phyloP scores from a whole-genome alignment of 305 asterid species.

The Plantago coronopus region DNA sequence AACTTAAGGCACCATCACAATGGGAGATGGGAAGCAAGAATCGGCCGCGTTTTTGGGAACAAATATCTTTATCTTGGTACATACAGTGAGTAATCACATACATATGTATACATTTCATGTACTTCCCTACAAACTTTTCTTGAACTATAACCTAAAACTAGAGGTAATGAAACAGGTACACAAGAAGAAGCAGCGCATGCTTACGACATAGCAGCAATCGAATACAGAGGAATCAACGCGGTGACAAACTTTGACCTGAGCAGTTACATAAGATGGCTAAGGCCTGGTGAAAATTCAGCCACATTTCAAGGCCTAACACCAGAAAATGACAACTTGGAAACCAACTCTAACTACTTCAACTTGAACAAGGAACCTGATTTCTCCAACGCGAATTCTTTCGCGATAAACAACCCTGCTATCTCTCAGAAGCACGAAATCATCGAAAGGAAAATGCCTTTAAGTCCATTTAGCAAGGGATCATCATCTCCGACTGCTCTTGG shows the following conservation, averaged over 20 bases:
- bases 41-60: slow-evolving; percentile 64
- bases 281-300: slow-evolving; percentile 31
- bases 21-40: slow-evolving; percentile 84
- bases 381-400: slow-evolving; percentile 26
- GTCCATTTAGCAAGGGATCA: slow-evolving; percentile 36
- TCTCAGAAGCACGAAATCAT: slow-evolving; percentile 44
- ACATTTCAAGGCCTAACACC: slow-evolving; percentile 15
- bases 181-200: slow-evolving; percentile 82
- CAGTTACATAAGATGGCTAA: slow-evolving; percentile 56
- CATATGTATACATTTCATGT: neutral
- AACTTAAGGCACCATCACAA: slow-evolving; percentile 61
- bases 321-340: slow-evolving; percentile 19
- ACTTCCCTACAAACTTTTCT: neutral
- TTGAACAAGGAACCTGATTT: slow-evolving; percentile 24
- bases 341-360: slow-evolving; percentile 19
- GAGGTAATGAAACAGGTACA: slow-evolving; percentile 38
- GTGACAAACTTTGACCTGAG: slow-evolving; percentile 63
- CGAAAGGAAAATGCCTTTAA: slow-evolving; percentile 55
- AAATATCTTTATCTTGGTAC: slow-evolving; percentile 74
- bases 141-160: neutral
- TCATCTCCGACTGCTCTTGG: slow-evolving; percentile 60
- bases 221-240: slow-evolving; percentile 60
- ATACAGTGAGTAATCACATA: slow-evolving; percentile 38
- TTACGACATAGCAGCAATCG: slow-evolving; percentile 68
- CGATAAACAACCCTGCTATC: slow-evolving; percentile 29